These are phyloP conservation scores for Chaetomium sp. DNA, from an alignment of 2,329 filamentous ascomycete species.

Conservation along the genomic window DNA sequence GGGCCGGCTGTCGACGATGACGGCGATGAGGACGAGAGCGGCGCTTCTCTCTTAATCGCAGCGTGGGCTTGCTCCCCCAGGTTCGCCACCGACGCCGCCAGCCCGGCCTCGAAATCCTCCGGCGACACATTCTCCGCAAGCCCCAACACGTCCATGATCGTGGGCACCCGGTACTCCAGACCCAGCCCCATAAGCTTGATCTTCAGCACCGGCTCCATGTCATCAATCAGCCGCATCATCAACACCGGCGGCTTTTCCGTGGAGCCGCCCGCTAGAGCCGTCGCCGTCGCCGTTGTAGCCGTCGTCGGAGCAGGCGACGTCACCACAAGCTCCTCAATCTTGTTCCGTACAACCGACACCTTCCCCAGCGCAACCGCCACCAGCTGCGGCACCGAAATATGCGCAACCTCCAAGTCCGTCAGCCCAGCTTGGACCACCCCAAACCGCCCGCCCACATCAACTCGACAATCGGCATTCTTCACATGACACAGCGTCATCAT, in stretches of 20 bases:
- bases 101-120: slow-evolving; percentile 66
- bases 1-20: no score
- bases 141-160: slow-evolving; percentile 71
- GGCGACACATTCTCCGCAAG: slow-evolving; percentile 60
- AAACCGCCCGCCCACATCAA: slow-evolving; percentile 62
- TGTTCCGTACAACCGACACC: slow-evolving; percentile 57
- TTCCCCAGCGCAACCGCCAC: slow-evolving; percentile 68
- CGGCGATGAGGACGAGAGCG: slow-evolving; percentile 23
- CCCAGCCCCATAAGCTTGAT: slow-evolving; percentile 78
- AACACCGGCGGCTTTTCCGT: slow-evolving; percentile 48
- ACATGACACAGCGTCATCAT: slow-evolving; percentile 68
- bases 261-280: slow-evolving; percentile 25
- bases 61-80: slow-evolving; percentile 59
- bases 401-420: slow-evolving; percentile 61
- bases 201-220: slow-evolving; percentile 86
- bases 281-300: slow-evolving; percentile 36
- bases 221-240: slow-evolving; percentile 87
- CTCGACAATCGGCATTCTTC: slow-evolving; percentile 52
- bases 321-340: slow-evolving; percentile 64
- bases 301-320: slow-evolving; percentile 33
- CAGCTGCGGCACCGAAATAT: slow-evolving; percentile 79
- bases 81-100: slow-evolving; percentile 74
- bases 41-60: slow-evolving; percentile 33
- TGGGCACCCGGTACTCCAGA: slow-evolving; percentile 83
- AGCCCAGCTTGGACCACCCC: slow-evolving; percentile 57